Evolutionary conservation across 495 filamentous ascomycete genomes (phyloP).

Genomic region (Hypoxylon cercidicola): DNA sequence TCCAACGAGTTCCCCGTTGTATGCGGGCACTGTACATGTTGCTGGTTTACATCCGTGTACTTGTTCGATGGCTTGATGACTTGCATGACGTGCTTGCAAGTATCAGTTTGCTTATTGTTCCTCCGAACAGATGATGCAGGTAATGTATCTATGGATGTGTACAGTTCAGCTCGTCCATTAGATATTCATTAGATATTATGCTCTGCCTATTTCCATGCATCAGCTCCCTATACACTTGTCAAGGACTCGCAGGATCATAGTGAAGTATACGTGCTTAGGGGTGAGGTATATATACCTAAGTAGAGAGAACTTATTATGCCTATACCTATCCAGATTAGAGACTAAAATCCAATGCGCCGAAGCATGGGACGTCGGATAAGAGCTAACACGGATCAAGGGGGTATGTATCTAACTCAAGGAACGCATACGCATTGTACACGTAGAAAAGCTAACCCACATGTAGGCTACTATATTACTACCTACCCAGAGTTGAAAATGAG

Average conservation of each 20-base stretch:
- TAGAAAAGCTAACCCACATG: neutral
- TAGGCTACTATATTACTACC: too few species aligned
- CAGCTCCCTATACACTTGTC: too few species aligned
- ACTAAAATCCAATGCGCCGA: neutral
- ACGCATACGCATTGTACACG: conserved; percentile 9
- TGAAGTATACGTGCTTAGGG: neutral
- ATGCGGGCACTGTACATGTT: neutral
- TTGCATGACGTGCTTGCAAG: conserved; percentile 10
- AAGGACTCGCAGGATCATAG: neutral
- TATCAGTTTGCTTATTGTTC: conserved; percentile 11
- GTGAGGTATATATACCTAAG: neutral
- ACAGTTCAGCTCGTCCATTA: conserved; percentile 2
- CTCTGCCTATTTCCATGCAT: too few species aligned
- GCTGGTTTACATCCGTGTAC: neutral
- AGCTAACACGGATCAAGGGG: neutral
- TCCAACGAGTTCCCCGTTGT: conserved; percentile 18
- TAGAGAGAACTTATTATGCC: neutral
- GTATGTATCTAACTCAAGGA: too few species aligned
- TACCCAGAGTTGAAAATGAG: too few species aligned
- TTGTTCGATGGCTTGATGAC: neutral
- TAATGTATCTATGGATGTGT: conserved; percentile 14
- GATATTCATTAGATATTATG: too few species aligned
- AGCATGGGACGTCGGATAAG: conserved; percentile 25
- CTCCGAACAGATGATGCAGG: conserved; percentile 28
- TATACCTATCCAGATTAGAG: neutral